Percentiles rank a stretch among this genome's conserved stretches.
phyloP scores from a whole-genome alignment of 2,329 filamentous ascomycete genomes.

The Stagonosporopsis chrysanthemi region DNA sequence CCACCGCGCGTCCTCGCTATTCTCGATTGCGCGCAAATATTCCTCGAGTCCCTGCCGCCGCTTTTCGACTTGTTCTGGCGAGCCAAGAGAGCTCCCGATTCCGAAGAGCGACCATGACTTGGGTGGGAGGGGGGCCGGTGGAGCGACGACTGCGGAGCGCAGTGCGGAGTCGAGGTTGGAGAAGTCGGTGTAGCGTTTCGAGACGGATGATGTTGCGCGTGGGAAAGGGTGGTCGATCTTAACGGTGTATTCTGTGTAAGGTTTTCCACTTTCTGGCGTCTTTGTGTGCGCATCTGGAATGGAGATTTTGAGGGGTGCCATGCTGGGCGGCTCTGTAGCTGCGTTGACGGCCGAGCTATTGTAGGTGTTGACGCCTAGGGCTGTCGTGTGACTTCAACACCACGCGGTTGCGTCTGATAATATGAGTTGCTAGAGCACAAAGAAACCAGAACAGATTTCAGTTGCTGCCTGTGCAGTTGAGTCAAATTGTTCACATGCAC shows the following conservation, averaged over 20 bases:
- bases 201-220: conserved; percentile 75
- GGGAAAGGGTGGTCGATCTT: conserved; percentile 78
- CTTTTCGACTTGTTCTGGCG: conserved; percentile 72
- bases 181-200: conserved; percentile 87
- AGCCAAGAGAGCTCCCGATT: conserved; percentile 67
- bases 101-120: conserved; percentile 71
- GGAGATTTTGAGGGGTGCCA: conserved; percentile 57
- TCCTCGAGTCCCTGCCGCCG: conserved; percentile 73
- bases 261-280: conserved; percentile 62
- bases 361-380: background rate
- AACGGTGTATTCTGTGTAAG: conserved; percentile 81
- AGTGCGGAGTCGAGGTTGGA: conserved; percentile 70
- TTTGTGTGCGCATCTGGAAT: conserved; percentile 59
- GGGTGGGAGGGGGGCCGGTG: conserved; percentile 71
- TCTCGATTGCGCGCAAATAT: conserved; percentile 76
- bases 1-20: conserved; percentile 77
- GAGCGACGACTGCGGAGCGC: conserved; percentile 66
- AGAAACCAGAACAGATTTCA: background rate
- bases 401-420: background rate
- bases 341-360: background rate
- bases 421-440: background rate
- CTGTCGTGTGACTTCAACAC: conserved; percentile 2
- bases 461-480: conserved; percentile 12
- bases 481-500: conserved; percentile 13
- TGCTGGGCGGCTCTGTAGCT: conserved; percentile 26